Evolutionary conservation across 495 filamentous ascomycete genomes (phyloP), one percentile per base, ranked within the genome.

Genomic region (Talaromyces liani): DNA sequence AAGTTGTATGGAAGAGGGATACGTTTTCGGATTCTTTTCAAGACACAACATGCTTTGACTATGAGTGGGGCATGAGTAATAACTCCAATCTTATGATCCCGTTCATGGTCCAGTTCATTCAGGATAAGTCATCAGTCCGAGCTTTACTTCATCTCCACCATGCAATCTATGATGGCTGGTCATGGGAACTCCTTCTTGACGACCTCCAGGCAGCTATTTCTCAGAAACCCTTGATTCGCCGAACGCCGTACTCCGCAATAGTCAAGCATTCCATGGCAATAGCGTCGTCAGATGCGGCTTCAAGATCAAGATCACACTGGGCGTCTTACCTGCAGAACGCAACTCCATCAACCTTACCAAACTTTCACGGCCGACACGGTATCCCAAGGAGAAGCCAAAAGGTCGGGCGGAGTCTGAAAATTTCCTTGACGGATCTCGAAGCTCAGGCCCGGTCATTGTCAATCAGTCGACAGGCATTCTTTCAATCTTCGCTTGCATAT

Each of bases 121-220:
- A 66, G 10, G 65, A 55, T 24, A 45, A 61, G 4, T 62, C 68
- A 1, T 64, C 64, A 4, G 61, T 82, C 2, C 71, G 80, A 80
- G 41, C 71, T 6, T 57, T 77, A 6, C 64, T 80, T 10, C 75
- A 76, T 20, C 80, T 95, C 31, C 88, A 93, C 65, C 91, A 95
- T 73, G 84, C 88, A 0, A 69, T 93, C 0, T 94, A 94, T 66
- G 91, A 95, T 68, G 91, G 90, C 6, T 95, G 91, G 91, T 90
- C 88, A 5, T 80, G 90, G 68, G 90, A 93, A 60, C 72, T 91
- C 34, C 71, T 94, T 0, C 68, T 91, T 22, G 74, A 78, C 3
- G 89, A 93, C 67, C 77, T 95, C 2, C 70, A 78, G 62, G 61
- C 47, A 7, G 69, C 74, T 33, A 73, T 84, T 59, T 58, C 60